These are phyloP conservation scores for Zanthoxylum bungeanum DNA, from an alignment of 345 rosid species.

Conservation along the genomic window DNA sequence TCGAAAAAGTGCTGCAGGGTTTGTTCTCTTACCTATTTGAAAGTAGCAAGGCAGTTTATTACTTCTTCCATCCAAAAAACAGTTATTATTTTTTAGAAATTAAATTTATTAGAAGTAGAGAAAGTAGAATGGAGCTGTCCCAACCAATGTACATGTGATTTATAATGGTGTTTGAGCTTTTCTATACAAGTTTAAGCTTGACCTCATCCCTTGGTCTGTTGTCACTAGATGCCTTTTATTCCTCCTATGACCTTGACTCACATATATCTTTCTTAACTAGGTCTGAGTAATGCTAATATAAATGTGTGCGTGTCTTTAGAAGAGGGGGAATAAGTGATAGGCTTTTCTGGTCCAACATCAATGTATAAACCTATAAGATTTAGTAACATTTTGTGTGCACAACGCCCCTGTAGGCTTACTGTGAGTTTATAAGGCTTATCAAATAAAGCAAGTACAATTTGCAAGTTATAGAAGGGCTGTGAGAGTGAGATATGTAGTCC, in stretches of 20 bases:
- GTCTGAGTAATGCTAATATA: background rate
- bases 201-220: background rate
- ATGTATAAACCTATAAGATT: background rate
- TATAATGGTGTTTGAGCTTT: background rate
- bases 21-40: conserved; percentile 28
- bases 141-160: background rate
- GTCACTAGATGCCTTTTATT: background rate
- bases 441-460: background rate
- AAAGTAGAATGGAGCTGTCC: too few species aligned
- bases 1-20: conserved; percentile 98
- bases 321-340: background rate
- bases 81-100: background rate
- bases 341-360: background rate
- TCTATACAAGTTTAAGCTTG: background rate
- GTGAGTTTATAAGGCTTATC: background rate
- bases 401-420: background rate
- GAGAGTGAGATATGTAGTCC: background rate
- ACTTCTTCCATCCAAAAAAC: background rate
- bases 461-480: background rate
- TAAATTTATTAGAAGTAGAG: too few species aligned
- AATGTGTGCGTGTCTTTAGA: background rate
- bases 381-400: background rate
- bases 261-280: background rate
- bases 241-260: background rate
- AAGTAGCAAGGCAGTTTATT: background rate